Evolutionary conservation across 2,329 filamentous ascomycete genomes (phyloP).

Genomic region (Nemania sp.): DNA sequence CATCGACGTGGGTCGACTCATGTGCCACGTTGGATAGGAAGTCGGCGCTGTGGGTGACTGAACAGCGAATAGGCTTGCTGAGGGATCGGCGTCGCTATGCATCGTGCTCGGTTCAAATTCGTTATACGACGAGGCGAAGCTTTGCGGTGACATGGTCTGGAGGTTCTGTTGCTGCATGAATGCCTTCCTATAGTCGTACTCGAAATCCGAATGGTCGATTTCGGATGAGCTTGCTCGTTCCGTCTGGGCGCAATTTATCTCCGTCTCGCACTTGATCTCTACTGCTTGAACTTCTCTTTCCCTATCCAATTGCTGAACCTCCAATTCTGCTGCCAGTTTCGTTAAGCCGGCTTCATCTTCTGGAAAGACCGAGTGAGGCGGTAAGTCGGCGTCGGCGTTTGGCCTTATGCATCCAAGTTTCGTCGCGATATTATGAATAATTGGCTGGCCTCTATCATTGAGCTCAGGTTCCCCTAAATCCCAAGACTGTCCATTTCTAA

Average conservation of each 20-base stretch:
- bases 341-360: slow-evolving; percentile 70
- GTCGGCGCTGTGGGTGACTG: slow-evolving; percentile 48
- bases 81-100: slow-evolving; percentile 47
- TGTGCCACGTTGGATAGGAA: slow-evolving; percentile 52
- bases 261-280: slow-evolving; percentile 52
- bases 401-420: slow-evolving; percentile 73
- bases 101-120: slow-evolving; percentile 55
- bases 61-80: slow-evolving; percentile 46
- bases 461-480: slow-evolving; percentile 72
- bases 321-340: slow-evolving; percentile 67
- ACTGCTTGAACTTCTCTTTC: slow-evolving; percentile 49
- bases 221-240: slow-evolving; percentile 68
- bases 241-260: slow-evolving; percentile 53
- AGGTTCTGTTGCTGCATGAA: slow-evolving; percentile 58
- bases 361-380: slow-evolving; percentile 69
- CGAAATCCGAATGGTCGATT: slow-evolving; percentile 66
- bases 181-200: slow-evolving; percentile 65
- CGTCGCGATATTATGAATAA: slow-evolving; percentile 74
- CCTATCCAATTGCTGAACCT: slow-evolving; percentile 58
- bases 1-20: slow-evolving; percentile 52
- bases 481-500: slow-evolving; percentile 69
- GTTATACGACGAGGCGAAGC: slow-evolving; percentile 58
- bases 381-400: slow-evolving; percentile 70
- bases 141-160: slow-evolving; percentile 66
- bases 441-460: slow-evolving; percentile 71